Base-by-base conservation (phyloP, 2,329 filamentous ascomycete species). In the Ambrosiella xylebori region DNA sequence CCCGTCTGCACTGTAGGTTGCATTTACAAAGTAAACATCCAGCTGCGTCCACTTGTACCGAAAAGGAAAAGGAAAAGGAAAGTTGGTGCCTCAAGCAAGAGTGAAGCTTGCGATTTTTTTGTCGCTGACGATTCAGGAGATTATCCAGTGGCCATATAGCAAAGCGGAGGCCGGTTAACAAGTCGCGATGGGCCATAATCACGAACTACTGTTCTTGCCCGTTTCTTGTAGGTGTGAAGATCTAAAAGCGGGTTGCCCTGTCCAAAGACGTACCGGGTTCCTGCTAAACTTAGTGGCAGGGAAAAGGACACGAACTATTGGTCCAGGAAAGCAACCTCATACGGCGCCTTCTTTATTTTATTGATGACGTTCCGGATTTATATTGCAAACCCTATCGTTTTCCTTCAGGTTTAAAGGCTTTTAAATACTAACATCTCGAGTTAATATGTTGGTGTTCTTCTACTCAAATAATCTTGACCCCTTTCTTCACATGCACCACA, bases 21-120 rank as follows among this genome's bases (percentile, higher is more conserved):
- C 47, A 51, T 35, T 27, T 36, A 58, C 27, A 50, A 54, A 54
- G 53, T 44, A 47, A 47, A 47, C n/a, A 47, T 15, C 19, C n/a
- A 47, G 44, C 44, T 47, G 44, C 44, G 44, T 47, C 44, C 44
- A 47, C 44, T 47, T 47, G 44, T 47, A 47, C 44, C 38, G 1
- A 44, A 44, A 19, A 19, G 19, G 3, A 44, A 44, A 44, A 12
- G 40, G 38, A 44, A 55, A 41, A 54, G 19, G 19, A 54, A 41
- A 7, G 35, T 3, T 15, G n/a, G 37, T n/a, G 35, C 12, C 27
- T 27, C 27, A 27, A 27, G 2, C 27, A 27, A 27, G 27, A 27
- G 27, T 27, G 27, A 27, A 27, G 27, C 27, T 27, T 27, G 27
- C 27, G 27, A 27, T 27, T 27, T 27, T 27, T 27, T 27, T 3